Percentiles rank a stretch among this genome's conserved stretches.
Conservation (phyloP, 768 basidiomycete genomes). For the Lactarius sp. region DNA sequence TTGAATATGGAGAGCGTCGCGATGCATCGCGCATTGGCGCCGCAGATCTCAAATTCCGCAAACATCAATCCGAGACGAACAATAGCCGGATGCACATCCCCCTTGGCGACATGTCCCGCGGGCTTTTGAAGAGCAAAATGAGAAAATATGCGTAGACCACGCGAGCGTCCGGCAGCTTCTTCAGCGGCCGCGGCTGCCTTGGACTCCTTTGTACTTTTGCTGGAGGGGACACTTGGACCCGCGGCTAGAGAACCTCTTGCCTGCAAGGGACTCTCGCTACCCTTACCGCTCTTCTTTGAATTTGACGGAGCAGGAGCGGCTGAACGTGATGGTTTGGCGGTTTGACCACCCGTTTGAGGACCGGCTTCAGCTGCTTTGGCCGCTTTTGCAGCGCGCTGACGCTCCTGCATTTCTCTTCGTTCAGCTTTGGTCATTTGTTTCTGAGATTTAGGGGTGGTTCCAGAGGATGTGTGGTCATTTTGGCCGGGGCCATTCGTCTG, state of each 20-base stretch:
- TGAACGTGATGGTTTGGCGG: constrained; percentile 11
- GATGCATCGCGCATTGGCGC: constrained; percentile 93
- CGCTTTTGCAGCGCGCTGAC: constrained; percentile 26
- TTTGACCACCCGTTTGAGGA: neutral
- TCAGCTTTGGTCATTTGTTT: constrained; percentile 36
- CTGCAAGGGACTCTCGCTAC: constrained; percentile 27
- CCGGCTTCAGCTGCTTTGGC: constrained; percentile 4
- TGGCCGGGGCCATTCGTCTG: constrained; percentile 8
- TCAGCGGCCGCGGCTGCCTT: constrained; percentile 30
- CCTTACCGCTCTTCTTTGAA: constrained; percentile 10
- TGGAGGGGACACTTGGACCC: constrained; percentile 21
- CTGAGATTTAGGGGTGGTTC: constrained; percentile 22
- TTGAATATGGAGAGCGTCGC: constrained; percentile 90
- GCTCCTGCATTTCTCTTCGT: constrained; percentile 27
- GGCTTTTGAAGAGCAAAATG: constrained; percentile 77
- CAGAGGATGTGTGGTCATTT: constrained; percentile 3
- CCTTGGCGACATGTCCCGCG: constrained; percentile 50
- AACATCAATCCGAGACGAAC: constrained; percentile 85
- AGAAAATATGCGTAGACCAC: constrained; percentile 77
- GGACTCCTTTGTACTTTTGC: constrained; percentile 22
- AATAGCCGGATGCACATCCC: constrained; percentile 88
- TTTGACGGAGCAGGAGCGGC: constrained; percentile 1
- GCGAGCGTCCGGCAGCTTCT: constrained; percentile 39
- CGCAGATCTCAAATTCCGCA: constrained; percentile 86
- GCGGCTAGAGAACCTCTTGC: constrained; percentile 5